Conservation (phyloP, 257 asterid genomes). For the Solanum sparsipilum region DNA sequence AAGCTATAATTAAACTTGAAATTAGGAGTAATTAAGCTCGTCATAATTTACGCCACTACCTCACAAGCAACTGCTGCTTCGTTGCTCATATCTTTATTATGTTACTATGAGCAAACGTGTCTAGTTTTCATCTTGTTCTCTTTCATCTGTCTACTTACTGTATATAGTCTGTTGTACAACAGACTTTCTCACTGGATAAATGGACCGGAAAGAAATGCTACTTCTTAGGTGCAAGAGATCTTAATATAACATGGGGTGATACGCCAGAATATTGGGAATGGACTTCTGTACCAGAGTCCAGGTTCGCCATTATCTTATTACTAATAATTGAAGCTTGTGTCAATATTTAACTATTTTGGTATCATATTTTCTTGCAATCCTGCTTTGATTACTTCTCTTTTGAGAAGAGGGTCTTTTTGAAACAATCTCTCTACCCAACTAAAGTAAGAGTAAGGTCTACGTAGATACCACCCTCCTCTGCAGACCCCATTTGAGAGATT, state of each 20-base stretch:
- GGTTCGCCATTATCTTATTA: not conserved
- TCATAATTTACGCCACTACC: not conserved
- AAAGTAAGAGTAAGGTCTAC: not conserved
- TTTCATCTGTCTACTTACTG: not conserved
- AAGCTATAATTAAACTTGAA: too few species aligned
- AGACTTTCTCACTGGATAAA: constrained; percentile 13
- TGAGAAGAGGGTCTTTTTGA: not conserved
- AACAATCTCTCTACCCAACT: not conserved
- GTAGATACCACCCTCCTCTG: not conserved
- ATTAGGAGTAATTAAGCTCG: not conserved
- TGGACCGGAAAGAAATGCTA: constrained; percentile 12
- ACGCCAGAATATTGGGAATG: not conserved
- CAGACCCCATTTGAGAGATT: not conserved
- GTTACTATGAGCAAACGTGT: not conserved
- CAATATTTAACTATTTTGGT: not conserved
- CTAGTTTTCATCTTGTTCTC: not conserved
- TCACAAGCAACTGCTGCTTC: not conserved
- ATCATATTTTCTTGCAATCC: not conserved
- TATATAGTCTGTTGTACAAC: not conserved
- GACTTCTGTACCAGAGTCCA: not conserved
- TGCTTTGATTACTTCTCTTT: not conserved
- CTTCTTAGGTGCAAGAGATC: not conserved
- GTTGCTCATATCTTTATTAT: not conserved
- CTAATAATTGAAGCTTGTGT: not conserved
- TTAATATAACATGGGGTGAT: not conserved